Base-by-base conservation (phyloP, 192 early-diverging fungal species). In the Coemansia reversa region DNA sequence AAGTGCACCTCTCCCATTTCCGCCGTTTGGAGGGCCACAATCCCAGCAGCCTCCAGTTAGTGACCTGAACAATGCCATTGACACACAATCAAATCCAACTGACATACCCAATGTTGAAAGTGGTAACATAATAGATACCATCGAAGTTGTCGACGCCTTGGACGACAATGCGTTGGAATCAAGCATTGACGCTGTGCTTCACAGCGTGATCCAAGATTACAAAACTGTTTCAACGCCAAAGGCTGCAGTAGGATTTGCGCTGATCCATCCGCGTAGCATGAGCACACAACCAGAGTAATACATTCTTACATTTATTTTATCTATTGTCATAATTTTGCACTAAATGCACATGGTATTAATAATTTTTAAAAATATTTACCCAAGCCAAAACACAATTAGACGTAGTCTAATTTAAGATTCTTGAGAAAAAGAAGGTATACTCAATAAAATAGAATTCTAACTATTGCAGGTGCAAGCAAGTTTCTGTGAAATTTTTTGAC, bases 241-340 rank as follows among this genome's bases (percentile, higher is more conserved):
- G 60, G 78, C 78, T 7, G 78, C 78, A 2, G 69, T 81, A 4
- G 78, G 72, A 3, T 81, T 81, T 75, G 78, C 78, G 7, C 65
- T 81, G 32, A 75, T 81, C 20, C 78, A 81, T 16, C 72, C 78
- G 6, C 63, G 78, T 50, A 66, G 66, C 52, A 20, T 55, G 2
- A 28, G 14, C 16, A 32, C 54, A 53, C 62, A 19, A 33, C 33
- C 7, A 42, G 24, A 8, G 52, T 55, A 22, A 25, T 23, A 16
- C 2, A 25, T 28, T 4, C 0, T 29, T 22, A 54, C 23, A 8
- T 54, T 54, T 54, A 6, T 29, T 51, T 27, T 48, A 28, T 24
- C 32, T 19, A 9, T 7, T 5, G n/a, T 19, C 50, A 51, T 51
- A 9, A 12, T 32, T 32, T 7, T 32, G 7, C 30, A n/a, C n/a